Base-by-base conservation (phyloP, 805 yeast species). In the Pichia nanzhaoensis region DNA sequence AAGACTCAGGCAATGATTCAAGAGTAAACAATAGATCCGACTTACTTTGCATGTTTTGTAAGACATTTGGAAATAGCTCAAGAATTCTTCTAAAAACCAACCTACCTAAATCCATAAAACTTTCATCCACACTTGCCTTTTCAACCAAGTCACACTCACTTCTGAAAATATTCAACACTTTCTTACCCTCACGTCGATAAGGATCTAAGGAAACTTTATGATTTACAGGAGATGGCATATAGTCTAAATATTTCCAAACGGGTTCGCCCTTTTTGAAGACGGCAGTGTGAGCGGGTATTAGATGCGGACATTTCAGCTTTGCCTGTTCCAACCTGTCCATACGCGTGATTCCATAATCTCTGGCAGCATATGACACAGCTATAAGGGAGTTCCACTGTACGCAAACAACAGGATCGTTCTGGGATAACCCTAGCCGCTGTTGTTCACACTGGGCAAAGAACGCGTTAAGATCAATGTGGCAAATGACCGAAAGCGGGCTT, bases 361-460 rank as follows among this genome's bases (percentile, higher is more conserved):
- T 69, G 0, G 99, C 98, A 0, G 96, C 85, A 62, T 87, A 87
- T 2, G 85, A 78, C 0, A 93, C 95, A 0, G 99, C 99, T 47
- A 93, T 91, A 3, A 93, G 66, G 0, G 90, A 73, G 39, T 74
- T 71, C 99, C 99, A 93, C 57, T 93, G 99, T 4, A 88, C 87
- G 60, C 97, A 90, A 0, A 89, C 97, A 2, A 93, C 83, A 0
- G 99, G 97, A 50, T 80, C 90, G 2, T 79, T 77, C 2, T 67
- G 68, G 1, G 80, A 63, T 14, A 83, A 64, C 0, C 82, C 82
- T 16, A 87, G 70, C 35, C 96, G 65, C 5, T 86, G 68, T 53
- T 84, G 91, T 56, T 93, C 97, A 27, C 83, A 93, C 59, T 93
- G 99, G 0, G 99, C 96, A 64, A 85, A 93, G 62, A 90, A 93